Base-by-base conservation (phyloP, 2,329 filamentous ascomycete genomes). In the Aotearoamyces nothofagi region DNA sequence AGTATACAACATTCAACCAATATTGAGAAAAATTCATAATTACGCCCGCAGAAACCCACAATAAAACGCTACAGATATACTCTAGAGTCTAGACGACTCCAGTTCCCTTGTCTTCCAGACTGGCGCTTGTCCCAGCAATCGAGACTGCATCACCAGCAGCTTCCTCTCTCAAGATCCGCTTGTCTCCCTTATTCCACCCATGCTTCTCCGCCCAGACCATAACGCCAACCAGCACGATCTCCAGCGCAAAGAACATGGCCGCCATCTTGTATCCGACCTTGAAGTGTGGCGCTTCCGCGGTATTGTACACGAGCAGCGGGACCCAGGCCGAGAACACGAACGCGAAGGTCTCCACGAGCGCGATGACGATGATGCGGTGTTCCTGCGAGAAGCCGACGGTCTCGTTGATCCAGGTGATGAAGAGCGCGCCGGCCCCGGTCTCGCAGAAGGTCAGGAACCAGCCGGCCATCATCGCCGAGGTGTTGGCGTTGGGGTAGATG, bases 281-380 rank as follows among this genome's bases (percentile, higher is more conserved):
- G 22, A 45, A 44, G 6, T 39, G 29, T 2, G 43, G 43, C 2
- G 41, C 41, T 13, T 41, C 39, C 2, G 25, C 38, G 10, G 43
- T 45, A 25, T 43, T 39, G 19, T 44, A 45, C 0, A 39, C 40
- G 10, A 45, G 23, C 6, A 44, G 29, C 3, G 41, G 41, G 16
- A 44, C 42, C 43, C 41, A 45, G 11, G 41, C 40, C 20, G 43
- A 44, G 31, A 45, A 45, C 2, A 41, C 41, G 31, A 43, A 43
- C 15, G 41, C 42, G 5, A 44, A 36, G 1, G 40, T 39, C n/a
- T 45, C 44, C 9, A 41, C 44, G 1, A 39, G 39, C 2, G 39
- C 41, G 1, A 45, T 33, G 5, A 45, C 42, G 15, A 45, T 38
- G 8, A 36, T 44, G 14, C 43, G 36, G 14, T 45, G 40, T 22